phyloP scores from a whole-genome alignment of 108 stramenopile species.

The Craspedostauros australis region DNA sequence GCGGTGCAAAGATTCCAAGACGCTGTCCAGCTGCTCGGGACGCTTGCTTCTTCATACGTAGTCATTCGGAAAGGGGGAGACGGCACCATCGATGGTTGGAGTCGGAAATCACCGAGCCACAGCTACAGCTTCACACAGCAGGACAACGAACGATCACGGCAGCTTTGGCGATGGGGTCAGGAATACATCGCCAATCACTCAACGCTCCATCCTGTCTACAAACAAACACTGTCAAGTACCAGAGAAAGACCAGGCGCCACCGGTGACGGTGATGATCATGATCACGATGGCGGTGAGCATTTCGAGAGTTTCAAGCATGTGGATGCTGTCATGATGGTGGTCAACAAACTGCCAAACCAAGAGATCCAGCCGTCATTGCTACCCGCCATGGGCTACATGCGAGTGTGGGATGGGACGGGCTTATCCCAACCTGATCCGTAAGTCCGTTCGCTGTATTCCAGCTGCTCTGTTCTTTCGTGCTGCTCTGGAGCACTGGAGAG shows the following conservation, averaged over 20 bases:
- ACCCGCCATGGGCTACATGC: constrained; percentile 52
- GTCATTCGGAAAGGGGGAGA: constrained; percentile 9
- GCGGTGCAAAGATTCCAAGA: constrained; percentile 8
- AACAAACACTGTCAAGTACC: constrained; percentile 17
- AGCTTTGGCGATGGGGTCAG: constrained; percentile 72
- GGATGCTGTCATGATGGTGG: constrained; percentile 68
- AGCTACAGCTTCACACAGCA: neutral
- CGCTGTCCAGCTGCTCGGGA: constrained; percentile 30
- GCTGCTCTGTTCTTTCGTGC: neutral
- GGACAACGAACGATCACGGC: constrained; percentile 16
- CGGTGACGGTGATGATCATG: constrained; percentile 26
- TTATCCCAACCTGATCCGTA: constrained; percentile 59
- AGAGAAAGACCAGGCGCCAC: constrained; percentile 11
- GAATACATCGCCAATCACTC: constrained; percentile 34
- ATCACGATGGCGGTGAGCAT: constrained; percentile 5
- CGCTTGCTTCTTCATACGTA: constrained; percentile 24
- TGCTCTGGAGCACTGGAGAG: neutral
- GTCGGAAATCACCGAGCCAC: neutral
- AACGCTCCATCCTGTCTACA: constrained; percentile 30
- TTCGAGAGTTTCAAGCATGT: constrained; percentile 25
- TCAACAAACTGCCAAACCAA: constrained; percentile 8
- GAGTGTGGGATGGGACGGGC: constrained; percentile 88
- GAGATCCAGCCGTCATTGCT: neutral
- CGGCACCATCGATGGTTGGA: neutral
- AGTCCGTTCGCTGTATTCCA: constrained; percentile 3